phyloP scores from a whole-genome alignment of 1,284 basidiomycete species.

The Filobasidium uniguttulatum region DNA sequence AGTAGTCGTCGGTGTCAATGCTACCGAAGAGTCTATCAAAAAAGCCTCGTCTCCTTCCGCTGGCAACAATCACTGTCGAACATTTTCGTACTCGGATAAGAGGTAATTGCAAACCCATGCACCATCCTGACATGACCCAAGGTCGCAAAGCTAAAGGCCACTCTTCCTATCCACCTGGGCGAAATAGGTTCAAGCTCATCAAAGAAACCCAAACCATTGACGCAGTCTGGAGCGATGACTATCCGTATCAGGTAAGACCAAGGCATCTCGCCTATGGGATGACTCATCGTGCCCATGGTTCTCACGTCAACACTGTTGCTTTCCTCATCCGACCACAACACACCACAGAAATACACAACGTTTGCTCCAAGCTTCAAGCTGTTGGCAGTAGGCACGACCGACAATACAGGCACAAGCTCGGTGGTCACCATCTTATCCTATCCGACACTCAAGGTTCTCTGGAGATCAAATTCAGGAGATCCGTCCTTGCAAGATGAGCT shows the following conservation, averaged over 20 bases:
- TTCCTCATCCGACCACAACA: too few relatives aligned
- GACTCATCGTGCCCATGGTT: too few relatives aligned
- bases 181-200: constrained; percentile 44
- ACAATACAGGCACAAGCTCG: constrained; percentile 19
- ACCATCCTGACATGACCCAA: background rate
- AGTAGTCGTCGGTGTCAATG: constrained; percentile 74
- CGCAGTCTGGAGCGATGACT: constrained; percentile 53
- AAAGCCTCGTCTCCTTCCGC: constrained; percentile 36
- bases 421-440: constrained; percentile 50
- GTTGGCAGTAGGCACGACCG: constrained; percentile 32
- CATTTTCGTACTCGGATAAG: constrained; percentile 49
- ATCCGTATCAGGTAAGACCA: constrained; percentile 67
- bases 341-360: constrained; percentile 32
- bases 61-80: constrained; percentile 67
- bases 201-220: constrained; percentile 50
- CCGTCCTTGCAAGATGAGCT: constrained; percentile 23
- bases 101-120: constrained; percentile 40
- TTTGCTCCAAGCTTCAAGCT: constrained; percentile 21
- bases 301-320: background rate
- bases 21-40: constrained; percentile 48
- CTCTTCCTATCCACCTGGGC: too few relatives aligned
- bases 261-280: constrained; percentile 37
- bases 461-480: constrained; percentile 23
- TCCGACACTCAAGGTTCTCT: constrained; percentile 51
- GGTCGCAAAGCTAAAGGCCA: constrained; percentile 4